Base-by-base conservation (phyloP, 2,329 filamentous ascomycete species). In the Diplocarpon mali region DNA sequence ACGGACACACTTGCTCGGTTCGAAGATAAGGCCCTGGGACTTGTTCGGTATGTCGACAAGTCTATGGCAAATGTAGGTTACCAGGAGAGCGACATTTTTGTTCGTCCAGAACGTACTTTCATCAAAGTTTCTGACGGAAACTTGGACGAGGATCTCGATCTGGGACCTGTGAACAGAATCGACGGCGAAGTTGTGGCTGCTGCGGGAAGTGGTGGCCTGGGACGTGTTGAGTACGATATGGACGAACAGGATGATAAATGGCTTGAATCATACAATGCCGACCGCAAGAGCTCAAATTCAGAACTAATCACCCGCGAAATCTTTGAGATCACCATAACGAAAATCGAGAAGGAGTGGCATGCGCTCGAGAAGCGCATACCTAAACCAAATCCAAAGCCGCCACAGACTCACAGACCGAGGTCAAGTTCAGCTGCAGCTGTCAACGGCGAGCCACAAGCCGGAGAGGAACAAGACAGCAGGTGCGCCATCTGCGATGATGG, bases 301-400 rank as follows among this genome's bases (percentile, higher is more conserved):
- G 86, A 93, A 54, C 72, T 80, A 2, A 92, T 98, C 57, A 93
- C 89, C 39, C 85, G 89, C 15, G 89, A 94, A 51, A 79, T 95
- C 40, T 95, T 98, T 59, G 92, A 98, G 63, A 93, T 96, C 50
- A 93, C 89, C 13, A 93, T 98, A 67, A 98, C 92, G 9, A 95
- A 95, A 64, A 95, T 98, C 48, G 92, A 98, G 64, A 95, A 95
- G 65, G 90, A 96, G 63, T 98, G 92, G 86, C 87, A 96, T 63
- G 85, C 86, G 5, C 70, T 98, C 7, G 92, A 98, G 64, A 95
- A 94, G 68, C 76, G 88, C 49, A 96, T 98, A 60, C 92, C 92
- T 0, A 98, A 98, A 62, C 87, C 89, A 12, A 95, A 95, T 59
- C 90, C 90, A 0, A 95, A 95, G 57, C 89, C 92, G 37, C 89